Evolutionary conservation across 306 rosid species (phyloP), one percentile per base, ranked within the genome.

Genomic region (Cercis canadensis): DNA sequence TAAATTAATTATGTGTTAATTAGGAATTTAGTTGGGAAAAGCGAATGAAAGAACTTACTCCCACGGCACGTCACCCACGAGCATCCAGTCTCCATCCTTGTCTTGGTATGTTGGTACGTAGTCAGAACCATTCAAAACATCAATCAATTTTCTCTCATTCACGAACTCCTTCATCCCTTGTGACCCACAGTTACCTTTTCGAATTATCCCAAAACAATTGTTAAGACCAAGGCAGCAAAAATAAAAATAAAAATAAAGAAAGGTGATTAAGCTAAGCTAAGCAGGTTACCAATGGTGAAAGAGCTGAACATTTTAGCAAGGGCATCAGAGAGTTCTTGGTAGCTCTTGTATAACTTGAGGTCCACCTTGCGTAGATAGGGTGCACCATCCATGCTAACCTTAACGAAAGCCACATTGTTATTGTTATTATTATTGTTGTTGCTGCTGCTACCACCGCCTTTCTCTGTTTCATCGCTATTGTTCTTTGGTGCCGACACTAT

Each of bases 31-130:
- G n/a, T n/a, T n/a, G n/a, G n/a, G n/a, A n/a, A n/a, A n/a, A 11
- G 36, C 13, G 62, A 21, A 0, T 7, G 15, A 21, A 10, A 34
- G 52, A 34, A 87, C 97, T 79, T 34, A 92, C 96, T 86, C 86
- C 98, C 98, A 92, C 18, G 98, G 98, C 4, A 92, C 98, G 59
- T 92, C 98, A 4, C 98, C 98, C 0, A 92, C 95, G 32, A 92
- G 96, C 98, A 92, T 89, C 98, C 98, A 92, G 46, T 92, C 98
- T 4, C 92, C 95, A 58, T 92, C 98, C 44, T 84, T 92, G 83
- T 92, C 96, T 75, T 92, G 84, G 21, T 89, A 92, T 2, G 89
- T 86, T 0, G 95, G 89, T 4, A 89, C 90, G 43, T 87, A 92
- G 14, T 92, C 95, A 36, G 95, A 89, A 7, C 87, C 90, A 60